Evolutionary conservation across 2,329 filamentous ascomycete genomes (phyloP).

Genomic region (Colletotrichum brevisporum): DNA sequence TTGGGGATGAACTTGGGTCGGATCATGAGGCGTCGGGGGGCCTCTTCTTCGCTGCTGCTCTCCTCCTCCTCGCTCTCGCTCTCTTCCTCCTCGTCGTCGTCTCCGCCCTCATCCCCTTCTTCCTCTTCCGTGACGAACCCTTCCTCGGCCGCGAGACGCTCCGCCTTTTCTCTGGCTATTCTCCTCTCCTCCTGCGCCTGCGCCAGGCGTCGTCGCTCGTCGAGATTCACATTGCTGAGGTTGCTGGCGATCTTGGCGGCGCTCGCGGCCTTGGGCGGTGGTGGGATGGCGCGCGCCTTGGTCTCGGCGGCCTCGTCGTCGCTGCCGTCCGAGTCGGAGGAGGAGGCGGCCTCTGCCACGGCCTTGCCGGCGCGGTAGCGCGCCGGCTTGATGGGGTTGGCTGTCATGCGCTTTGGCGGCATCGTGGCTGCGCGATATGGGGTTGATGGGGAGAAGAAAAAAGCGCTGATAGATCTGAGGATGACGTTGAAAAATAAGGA

Average conservation of each 20-base stretch:
- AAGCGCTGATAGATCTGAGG: neutral
- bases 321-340: slow-evolving; percentile 66
- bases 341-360: slow-evolving; percentile 61
- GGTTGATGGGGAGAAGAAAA: neutral
- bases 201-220: slow-evolving; percentile 60
- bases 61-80: slow-evolving; percentile 59
- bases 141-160: slow-evolving; percentile 68
- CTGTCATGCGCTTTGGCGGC: slow-evolving; percentile 91
- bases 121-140: slow-evolving; percentile 74
- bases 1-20: slow-evolving; percentile 76
- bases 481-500: slow-evolving; percentile 20
- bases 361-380: slow-evolving; percentile 91
- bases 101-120: slow-evolving; percentile 59
- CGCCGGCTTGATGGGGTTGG: slow-evolving; percentile 84
- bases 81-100: slow-evolving; percentile 51
- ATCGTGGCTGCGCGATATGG: slow-evolving; percentile 50
- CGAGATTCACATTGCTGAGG: slow-evolving; percentile 66
- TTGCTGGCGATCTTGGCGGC: slow-evolving; percentile 70
- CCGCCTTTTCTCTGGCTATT: slow-evolving; percentile 64
- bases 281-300: slow-evolving; percentile 52
- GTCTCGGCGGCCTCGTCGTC: slow-evolving; percentile 53
- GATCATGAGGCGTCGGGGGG: slow-evolving; percentile 70
- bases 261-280: slow-evolving; percentile 70
- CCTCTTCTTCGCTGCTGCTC: slow-evolving; percentile 69
- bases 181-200: slow-evolving; percentile 63